These are phyloP conservation scores for Parastagonospora avenae DNA, from an alignment of 2,329 filamentous ascomycete species.

Conservation along the genomic window DNA sequence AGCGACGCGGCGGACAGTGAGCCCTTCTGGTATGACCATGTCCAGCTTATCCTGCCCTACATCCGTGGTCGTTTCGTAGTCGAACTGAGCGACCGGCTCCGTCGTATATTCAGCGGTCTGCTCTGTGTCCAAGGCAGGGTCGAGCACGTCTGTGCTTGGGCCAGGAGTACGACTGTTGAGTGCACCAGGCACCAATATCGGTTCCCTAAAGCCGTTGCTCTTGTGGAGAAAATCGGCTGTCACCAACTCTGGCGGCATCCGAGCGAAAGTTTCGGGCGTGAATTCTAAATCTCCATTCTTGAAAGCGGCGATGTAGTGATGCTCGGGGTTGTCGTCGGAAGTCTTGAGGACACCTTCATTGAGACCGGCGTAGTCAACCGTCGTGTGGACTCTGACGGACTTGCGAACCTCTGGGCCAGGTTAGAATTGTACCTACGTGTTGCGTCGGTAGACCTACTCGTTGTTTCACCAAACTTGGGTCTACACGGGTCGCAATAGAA, in stretches of 20 bases:
- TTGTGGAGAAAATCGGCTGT: conserved; percentile 68
- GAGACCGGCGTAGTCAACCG: conserved; percentile 71
- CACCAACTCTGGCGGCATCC: conserved; percentile 67
- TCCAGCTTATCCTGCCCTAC: conserved; percentile 68
- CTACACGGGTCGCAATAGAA: conserved; percentile 68
- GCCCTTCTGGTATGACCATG: conserved; percentile 69
- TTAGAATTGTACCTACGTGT: conserved; percentile 34
- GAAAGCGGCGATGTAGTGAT: conserved; percentile 71
- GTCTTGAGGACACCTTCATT: conserved; percentile 70
- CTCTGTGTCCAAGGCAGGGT: conserved; percentile 14
- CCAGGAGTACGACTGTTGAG: conserved; percentile 59
- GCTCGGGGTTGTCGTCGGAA: conserved; percentile 66
- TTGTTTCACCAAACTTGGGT: conserved; percentile 65
- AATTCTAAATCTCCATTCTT: conserved; percentile 68
- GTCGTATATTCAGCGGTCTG: conserved; percentile 22
- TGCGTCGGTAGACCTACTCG: conserved; percentile 51
- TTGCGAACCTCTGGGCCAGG: conserved; percentile 61
- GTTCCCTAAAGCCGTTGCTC: conserved; percentile 67
- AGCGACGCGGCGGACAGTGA: conserved; percentile 67
- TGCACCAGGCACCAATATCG: conserved; percentile 68
- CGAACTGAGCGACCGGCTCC: conserved; percentile 43
- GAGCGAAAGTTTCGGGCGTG: conserved; percentile 65
- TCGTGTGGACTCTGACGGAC: conserved; percentile 66
- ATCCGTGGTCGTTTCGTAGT: conserved; percentile 58
- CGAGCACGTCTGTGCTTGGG: background rate